Percentiles rank a stretch among this genome's conserved stretches.
Evolutionary conservation across 306 rosid species (phyloP).

Genomic region (Coriaria nepalensis): DNA sequence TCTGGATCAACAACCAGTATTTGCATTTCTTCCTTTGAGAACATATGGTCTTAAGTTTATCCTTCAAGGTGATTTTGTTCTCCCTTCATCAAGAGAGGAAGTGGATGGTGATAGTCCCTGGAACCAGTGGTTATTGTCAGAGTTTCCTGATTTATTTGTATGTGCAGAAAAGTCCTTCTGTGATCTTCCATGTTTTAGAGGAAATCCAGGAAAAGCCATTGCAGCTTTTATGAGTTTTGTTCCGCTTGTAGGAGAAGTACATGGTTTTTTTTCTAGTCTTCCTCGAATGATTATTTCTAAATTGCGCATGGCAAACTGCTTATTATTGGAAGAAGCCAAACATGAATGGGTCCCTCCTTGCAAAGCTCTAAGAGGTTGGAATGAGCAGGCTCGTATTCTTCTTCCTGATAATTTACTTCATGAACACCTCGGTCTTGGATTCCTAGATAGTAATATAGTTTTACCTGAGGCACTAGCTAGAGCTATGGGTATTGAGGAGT

Average conservation of each 20-base stretch:
- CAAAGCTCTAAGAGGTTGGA: conserved; percentile 87
- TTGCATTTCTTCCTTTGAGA: conserved; percentile 91
- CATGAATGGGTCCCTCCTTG: conserved; percentile 76
- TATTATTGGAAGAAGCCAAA: conserved; percentile 58
- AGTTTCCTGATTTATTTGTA: conserved; percentile 81
- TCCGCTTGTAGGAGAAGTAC: conserved; percentile 89
- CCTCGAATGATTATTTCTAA: conserved; percentile 66
- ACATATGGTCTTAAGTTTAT: conserved; percentile 82
- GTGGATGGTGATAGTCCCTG: conserved; percentile 94
- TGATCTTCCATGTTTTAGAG: conserved; percentile 61
- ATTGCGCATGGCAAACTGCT: conserved; percentile 59
- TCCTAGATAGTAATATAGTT: conserved; percentile 46
- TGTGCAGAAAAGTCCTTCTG: conserved; percentile 62
- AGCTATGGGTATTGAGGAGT: conserved; percentile 74
- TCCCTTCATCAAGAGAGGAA: conserved; percentile 98
- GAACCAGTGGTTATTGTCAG: conserved; percentile 90
- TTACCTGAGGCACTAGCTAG: conserved; percentile 56
- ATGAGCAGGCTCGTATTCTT: conserved; percentile 47
- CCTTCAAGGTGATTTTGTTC: conserved; percentile 92
- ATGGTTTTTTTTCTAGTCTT: conserved; percentile 84
- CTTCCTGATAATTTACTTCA: conserved; percentile 52
- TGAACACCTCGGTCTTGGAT: conserved; percentile 75
- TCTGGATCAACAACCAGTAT: conserved; percentile 71
- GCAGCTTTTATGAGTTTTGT: conserved; percentile 82
- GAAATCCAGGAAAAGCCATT: conserved; percentile 69